Evolutionary conservation across 768 basidiomycete genomes (phyloP), one percentile per base, ranked within the genome.

Genomic region (Mycena galericulata): DNA sequence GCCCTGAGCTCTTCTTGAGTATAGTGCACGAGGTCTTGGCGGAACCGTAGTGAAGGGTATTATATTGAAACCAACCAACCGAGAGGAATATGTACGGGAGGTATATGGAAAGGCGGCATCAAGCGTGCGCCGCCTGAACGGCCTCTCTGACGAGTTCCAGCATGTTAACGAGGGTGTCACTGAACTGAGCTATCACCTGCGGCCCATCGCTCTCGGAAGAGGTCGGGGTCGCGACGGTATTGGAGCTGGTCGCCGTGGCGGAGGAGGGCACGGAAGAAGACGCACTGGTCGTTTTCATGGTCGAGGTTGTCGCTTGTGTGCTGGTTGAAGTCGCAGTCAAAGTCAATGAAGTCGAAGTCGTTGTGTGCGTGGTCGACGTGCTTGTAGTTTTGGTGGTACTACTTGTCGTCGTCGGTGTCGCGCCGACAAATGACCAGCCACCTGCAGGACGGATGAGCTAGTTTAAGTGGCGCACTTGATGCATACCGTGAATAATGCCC

Each of bases 361-460:
- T 73, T 6, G 75, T 59, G 18, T 75, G 60, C 24, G 73, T 30
- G 4, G 69, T 69, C 3, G 72, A 47, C 8, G 70, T 75, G 40
- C 75, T 70, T 1, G 75, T 72, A 9, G 77, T 43, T 43, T 69
- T 65, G 36, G 75, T 61, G 58, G 71, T 47, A 11, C 65, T 41
- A 27, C 70, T 62, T 17, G 70, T 53, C 34, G 65, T 46, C 36
- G 73, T 58, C 9, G 78, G 65, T 49, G 69, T 60, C 20, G 78
- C 72, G 54, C 60, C 72, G 45, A 76, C 80, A 56, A 78, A 83
- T 17, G 58, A 67, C 87, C 88, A 89, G 4, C 71, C 67, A 2
- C 84, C 83, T 62, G 38, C 18, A 9, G 9, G 3, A 27, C 4
- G 53, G 8, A 11, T 4, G 34, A 3, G n/a, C 20, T 5, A n/a